Conservation (phyloP, 148 eudicot genomes). For the Nepenthes mirabilis region DNA sequence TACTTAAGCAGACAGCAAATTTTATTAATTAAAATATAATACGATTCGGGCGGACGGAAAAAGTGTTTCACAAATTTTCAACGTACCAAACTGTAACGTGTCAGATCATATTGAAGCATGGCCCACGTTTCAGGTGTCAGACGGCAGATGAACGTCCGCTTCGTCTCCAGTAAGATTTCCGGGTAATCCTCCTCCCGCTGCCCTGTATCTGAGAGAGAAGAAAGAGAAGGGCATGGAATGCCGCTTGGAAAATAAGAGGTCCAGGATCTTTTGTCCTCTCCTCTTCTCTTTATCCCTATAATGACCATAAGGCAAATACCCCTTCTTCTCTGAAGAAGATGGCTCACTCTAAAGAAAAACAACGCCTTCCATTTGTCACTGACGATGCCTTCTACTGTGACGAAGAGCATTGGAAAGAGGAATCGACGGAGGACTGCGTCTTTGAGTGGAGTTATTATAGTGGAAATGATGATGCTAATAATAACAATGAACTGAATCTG, state of each 20-base stretch:
- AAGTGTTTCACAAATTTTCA: too few relatives aligned
- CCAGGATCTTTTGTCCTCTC: not conserved
- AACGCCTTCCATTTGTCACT: constrained; percentile 2
- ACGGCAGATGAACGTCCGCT: not conserved
- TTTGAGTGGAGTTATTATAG: not conserved
- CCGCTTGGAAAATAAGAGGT: too few relatives aligned
- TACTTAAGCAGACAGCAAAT: too few relatives aligned
- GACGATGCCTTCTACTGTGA: constrained; percentile 28
- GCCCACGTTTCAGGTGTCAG: not conserved
- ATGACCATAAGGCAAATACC: not conserved
- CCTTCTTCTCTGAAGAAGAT: not conserved
- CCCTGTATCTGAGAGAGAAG: too few relatives aligned
- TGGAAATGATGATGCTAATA: not conserved
- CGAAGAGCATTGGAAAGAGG: constrained; percentile 18
- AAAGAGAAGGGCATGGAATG: too few relatives aligned
- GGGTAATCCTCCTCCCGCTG: too few relatives aligned
- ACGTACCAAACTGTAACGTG: too few relatives aligned
- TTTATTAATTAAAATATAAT: too few relatives aligned
- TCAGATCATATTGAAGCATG: not conserved
- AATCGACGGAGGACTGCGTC: not conserved
- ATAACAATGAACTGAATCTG: not conserved
- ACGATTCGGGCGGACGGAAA: too few relatives aligned
- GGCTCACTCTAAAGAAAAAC: not conserved
- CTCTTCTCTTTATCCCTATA: not conserved
- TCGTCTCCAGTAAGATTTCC: too few relatives aligned